These are phyloP conservation scores for Logfia minima DNA, from an alignment of 129 eudicot genomes.

Conservation along the genomic window DNA sequence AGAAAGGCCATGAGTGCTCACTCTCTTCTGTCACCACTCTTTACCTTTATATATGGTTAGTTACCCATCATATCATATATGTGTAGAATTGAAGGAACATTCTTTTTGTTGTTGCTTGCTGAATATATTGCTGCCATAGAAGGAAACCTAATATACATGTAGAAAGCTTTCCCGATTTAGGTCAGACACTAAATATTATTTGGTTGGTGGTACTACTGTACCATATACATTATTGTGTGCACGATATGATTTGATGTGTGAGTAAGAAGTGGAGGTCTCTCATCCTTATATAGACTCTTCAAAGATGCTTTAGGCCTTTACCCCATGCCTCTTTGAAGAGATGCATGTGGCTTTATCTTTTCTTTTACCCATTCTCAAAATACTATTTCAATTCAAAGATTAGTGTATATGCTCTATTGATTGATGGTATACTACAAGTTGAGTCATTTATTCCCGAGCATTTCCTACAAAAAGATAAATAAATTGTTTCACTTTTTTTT, in stretches of 20 bases:
- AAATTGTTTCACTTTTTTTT: too few relatives aligned
- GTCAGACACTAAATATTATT: background rate
- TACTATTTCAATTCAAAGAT: background rate
- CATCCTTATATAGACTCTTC: conserved; percentile 48
- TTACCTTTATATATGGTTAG: conserved; percentile 33
- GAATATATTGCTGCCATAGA: background rate
- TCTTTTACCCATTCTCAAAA: background rate
- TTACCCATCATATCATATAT: background rate
- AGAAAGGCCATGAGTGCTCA: conserved; percentile 92
- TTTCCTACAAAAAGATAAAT: too few relatives aligned
- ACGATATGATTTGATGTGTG: conserved; percentile 35
- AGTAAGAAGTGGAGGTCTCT: conserved; percentile 24
- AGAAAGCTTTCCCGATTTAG: conserved; percentile 12
- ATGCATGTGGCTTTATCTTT: conserved; percentile 43
- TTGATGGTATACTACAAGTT: background rate
- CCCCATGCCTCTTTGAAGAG: conserved; percentile 20
- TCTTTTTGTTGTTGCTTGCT: conserved; percentile 1
- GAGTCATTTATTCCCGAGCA: background rate
- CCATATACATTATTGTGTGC: conserved; percentile 28
- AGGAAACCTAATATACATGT: conserved; percentile 9
- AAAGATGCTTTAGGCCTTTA: conserved; percentile 17
- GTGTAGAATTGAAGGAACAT: background rate
- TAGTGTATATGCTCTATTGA: background rate
- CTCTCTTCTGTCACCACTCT: conserved; percentile 99
- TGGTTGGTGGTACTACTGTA: conserved; percentile 18